phyloP scores from a whole-genome alignment of 148 eudicot genomes.

The Selenicereus undatus region DNA sequence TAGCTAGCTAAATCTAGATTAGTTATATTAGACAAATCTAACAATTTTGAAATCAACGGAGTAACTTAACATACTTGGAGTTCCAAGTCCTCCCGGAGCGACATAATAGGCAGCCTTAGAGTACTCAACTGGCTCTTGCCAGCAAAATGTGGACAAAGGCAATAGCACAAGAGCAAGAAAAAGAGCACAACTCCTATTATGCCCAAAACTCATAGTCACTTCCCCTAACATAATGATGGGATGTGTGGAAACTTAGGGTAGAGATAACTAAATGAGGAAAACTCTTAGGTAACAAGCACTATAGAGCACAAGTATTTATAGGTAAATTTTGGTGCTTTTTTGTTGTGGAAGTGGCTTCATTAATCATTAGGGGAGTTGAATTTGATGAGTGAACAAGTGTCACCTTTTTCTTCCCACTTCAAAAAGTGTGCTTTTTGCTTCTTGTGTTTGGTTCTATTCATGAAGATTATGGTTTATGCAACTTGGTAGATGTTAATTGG shows the following conservation, averaged over 20 bases:
- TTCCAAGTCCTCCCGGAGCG: constrained; percentile 22
- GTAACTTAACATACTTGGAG: constrained; percentile 20
- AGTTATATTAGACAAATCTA: too few relatives aligned
- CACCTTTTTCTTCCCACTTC: not conserved
- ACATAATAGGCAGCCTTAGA: constrained; percentile 19
- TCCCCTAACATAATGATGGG: not conserved
- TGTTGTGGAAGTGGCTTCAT: not conserved
- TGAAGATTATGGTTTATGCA: not conserved
- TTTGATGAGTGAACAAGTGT: not conserved
- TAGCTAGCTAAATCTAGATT: too few relatives aligned
- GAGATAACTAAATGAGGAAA: not conserved
- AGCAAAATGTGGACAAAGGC: not conserved
- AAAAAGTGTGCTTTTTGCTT: not conserved
- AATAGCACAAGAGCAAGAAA: not conserved
- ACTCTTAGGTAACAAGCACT: not conserved
- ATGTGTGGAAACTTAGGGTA: not conserved
- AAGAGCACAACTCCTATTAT: not conserved
- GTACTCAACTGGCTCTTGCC: constrained; percentile 10
- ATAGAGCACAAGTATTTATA: too few relatives aligned
- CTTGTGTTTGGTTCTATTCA: not conserved
- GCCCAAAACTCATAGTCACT: constrained; percentile 6
- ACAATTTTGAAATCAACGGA: not conserved
- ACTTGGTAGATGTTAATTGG: not conserved
- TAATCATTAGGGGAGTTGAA: not conserved
- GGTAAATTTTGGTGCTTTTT: not conserved